Percentiles rank a stretch among this genome's conserved stretches.
Evolutionary conservation across 768 basidiomycete species (phyloP).

Genomic region (Lyophyllum semitale): DNA sequence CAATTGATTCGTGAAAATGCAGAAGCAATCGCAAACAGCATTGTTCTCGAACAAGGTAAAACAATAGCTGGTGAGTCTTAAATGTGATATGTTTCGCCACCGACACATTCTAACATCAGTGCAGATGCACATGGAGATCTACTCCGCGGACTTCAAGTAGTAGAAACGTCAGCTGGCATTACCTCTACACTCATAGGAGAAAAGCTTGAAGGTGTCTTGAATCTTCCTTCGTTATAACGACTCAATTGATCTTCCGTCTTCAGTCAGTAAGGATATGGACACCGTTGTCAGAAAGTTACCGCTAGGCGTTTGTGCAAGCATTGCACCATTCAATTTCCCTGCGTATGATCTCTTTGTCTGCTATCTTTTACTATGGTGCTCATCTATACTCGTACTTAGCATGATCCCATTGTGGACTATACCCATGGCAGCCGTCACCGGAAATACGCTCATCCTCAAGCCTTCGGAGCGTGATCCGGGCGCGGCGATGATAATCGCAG

Average conservation of each 20-base stretch:
- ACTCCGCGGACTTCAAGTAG: conserved; percentile 88
- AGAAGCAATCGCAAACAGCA: conserved; percentile 84
- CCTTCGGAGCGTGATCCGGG: conserved; percentile 97
- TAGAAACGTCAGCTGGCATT: conserved; percentile 77
- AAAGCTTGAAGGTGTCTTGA: conserved; percentile 77
- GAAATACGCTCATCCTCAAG: conserved; percentile 93
- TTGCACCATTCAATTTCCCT: conserved; percentile 90
- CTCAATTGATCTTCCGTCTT: conserved; percentile 15
- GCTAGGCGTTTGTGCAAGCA: conserved; percentile 85
- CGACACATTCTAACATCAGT: neutral
- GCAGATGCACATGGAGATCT: conserved; percentile 94
- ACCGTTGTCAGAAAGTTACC: conserved; percentile 84
- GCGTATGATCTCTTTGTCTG: conserved; percentile 51
- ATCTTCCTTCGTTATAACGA: neutral
- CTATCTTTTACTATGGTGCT: neutral
- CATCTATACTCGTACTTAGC: conserved; percentile 32
- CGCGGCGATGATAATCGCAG: conserved; percentile 96
- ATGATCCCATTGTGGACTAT: conserved; percentile 99
- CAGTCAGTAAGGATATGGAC: conserved; percentile 96
- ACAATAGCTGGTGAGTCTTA: conserved; percentile 69
- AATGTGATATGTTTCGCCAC: conserved; percentile 12
- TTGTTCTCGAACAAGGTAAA: conserved; percentile 96
- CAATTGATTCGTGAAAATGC: conserved; percentile 82
- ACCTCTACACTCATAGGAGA: conserved; percentile 88
- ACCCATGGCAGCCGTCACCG: conserved; percentile 83